A percentile compares a stretch with the other conserved stretches of the same genome.
Conservation (phyloP, 805 yeast species). For the Gaillardinia entomophila region DNA sequence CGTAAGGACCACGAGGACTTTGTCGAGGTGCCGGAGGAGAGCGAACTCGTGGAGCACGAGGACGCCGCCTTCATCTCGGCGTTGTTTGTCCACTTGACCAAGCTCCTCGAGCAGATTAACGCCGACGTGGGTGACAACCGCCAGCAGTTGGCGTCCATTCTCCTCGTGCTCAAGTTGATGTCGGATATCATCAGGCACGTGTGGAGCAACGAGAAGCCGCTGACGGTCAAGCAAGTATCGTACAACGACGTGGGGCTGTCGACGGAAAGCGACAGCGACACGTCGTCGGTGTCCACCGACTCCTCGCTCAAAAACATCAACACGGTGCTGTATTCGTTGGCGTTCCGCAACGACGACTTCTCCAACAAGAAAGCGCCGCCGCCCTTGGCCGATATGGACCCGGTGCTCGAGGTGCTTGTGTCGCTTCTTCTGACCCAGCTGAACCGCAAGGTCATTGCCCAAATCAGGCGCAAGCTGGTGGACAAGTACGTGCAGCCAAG, state of each 20-base stretch:
- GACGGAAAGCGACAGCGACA: background rate
- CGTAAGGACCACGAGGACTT: background rate
- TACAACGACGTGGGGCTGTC: background rate
- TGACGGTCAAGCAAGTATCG: slow-evolving; percentile 1
- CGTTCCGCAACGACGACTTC: background rate
- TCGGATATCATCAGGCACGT: slow-evolving; percentile 18
- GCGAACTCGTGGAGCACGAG: background rate
- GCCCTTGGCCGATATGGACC: background rate
- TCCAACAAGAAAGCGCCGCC: background rate
- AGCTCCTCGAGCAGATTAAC: slow-evolving; percentile 17
- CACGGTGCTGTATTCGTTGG: background rate
- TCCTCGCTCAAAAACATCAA: background rate
- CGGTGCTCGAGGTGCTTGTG: slow-evolving; percentile 22
- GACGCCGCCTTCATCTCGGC: slow-evolving; percentile 12
- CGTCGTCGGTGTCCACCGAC: background rate
- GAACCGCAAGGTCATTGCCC: slow-evolving; percentile 20
- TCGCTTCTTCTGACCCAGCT: slow-evolving; percentile 24
- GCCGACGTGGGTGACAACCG: slow-evolving; percentile 17
- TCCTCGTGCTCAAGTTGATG: slow-evolving; percentile 26
- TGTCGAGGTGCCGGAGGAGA: slow-evolving; percentile 1
- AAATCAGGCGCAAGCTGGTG: slow-evolving; percentile 12
- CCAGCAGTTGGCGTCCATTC: slow-evolving; percentile 23
- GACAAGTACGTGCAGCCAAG: slow-evolving; percentile 1
- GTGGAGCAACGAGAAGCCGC: slow-evolving; percentile 22
- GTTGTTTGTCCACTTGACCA: slow-evolving; percentile 17